Percentiles rank a stretch among this genome's conserved stretches.
Conservation (phyloP, 208 protist species). For the Angomonas ambiguus region DNA sequence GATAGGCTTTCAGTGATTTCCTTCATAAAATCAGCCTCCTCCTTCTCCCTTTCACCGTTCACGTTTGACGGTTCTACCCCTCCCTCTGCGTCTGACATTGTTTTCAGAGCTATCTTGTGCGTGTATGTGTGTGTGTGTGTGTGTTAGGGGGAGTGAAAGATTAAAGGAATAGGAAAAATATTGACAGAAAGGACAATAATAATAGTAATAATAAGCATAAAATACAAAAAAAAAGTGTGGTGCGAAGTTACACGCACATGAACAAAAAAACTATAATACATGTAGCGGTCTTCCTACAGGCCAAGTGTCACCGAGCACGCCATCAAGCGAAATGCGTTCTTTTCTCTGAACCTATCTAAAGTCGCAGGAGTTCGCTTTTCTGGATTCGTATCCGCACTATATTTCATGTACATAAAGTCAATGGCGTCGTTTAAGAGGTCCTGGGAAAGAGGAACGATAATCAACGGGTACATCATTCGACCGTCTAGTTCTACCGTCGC, state of each 20-base stretch:
- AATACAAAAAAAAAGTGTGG: slow-evolving; percentile 10
- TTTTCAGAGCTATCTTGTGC: not conserved
- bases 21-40: not conserved
- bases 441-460: slow-evolving; percentile 34
- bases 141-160: not conserved
- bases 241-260: not conserved
- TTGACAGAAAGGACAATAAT: not conserved
- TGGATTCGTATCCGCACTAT: slow-evolving; percentile 49
- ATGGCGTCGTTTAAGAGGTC: slow-evolving; percentile 46
- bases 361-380: slow-evolving; percentile 26
- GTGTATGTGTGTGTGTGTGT: not conserved
- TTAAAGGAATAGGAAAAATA: slow-evolving; percentile 4
- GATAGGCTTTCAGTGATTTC: not conserved
- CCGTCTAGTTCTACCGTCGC: slow-evolving; percentile 14
- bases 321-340: not conserved
- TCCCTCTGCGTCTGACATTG: no score
- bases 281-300: not conserved
- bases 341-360: not conserved
- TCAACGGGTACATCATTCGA: slow-evolving; percentile 33
- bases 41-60: no score
- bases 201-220: not conserved
- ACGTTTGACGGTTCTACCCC: no score
- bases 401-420: slow-evolving; percentile 68
- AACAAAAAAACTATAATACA: not conserved
- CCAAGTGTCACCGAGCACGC: slow-evolving; percentile 6